Evolutionary conservation across 1,139 yeast species (phyloP).

Genomic region (Suhomyces panamericanus): DNA sequence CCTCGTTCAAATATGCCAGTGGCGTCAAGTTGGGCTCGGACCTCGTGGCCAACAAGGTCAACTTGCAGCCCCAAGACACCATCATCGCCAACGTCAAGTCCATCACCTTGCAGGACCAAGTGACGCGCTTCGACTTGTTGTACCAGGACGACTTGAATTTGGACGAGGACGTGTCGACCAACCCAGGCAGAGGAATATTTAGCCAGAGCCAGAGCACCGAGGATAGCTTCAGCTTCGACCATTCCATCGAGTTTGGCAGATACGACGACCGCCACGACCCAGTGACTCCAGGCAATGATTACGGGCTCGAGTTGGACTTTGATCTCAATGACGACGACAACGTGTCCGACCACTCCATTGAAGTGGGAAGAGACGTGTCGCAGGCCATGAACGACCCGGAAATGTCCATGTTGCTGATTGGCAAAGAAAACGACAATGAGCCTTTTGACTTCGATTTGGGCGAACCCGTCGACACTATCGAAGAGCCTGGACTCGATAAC

Average conservation of each 20-base stretch:
- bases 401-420: slow-evolving; percentile 23
- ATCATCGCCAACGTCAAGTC: slow-evolving; percentile 55
- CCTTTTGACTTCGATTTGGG: slow-evolving; percentile 16
- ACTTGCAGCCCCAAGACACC: slow-evolving; percentile 51
- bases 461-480: slow-evolving; percentile 33
- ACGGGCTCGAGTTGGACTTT: slow-evolving; percentile 55
- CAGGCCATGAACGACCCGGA: slow-evolving; percentile 26
- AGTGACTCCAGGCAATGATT: slow-evolving; percentile 34
- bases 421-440: slow-evolving; percentile 23
- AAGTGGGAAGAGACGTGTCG: slow-evolving; percentile 48
- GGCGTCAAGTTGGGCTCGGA: slow-evolving; percentile 36
- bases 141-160: slow-evolving; percentile 64
- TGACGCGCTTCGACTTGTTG: slow-evolving; percentile 74
- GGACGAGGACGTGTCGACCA: slow-evolving; percentile 37
- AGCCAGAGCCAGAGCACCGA: slow-evolving; percentile 17
- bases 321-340: slow-evolving; percentile 30
- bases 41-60: slow-evolving; percentile 28
- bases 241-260: slow-evolving; percentile 63
- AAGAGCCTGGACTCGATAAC: slow-evolving; percentile 13
- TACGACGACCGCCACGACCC: slow-evolving; percentile 22
- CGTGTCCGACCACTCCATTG: slow-evolving; percentile 27
- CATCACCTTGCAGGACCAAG: slow-evolving; percentile 70
- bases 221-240: slow-evolving; percentile 33
- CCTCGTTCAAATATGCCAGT: slow-evolving; percentile 58
- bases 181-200: slow-evolving; percentile 15